Percentiles rank a stretch among this genome's conserved stretches.
These are phyloP conservation scores for Peltaster fructicola DNA, from an alignment of 2,329 filamentous ascomycete species.

Conservation along the genomic window DNA sequence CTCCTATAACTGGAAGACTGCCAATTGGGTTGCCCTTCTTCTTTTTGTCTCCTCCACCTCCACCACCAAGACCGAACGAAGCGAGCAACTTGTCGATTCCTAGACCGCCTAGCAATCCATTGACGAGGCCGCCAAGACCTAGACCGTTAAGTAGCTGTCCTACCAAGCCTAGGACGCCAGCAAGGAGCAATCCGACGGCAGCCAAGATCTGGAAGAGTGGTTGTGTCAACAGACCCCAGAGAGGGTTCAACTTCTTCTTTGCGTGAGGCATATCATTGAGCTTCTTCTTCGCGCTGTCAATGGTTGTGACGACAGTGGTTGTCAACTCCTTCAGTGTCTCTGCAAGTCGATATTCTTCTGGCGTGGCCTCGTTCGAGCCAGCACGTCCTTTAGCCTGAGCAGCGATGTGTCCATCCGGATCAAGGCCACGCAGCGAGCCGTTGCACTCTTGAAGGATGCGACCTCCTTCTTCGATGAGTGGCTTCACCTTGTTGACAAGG, in stretches of 20 bases:
- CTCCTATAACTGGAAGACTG: constrained; percentile 29
- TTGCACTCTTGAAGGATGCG: constrained; percentile 75
- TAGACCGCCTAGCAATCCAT: constrained; percentile 58
- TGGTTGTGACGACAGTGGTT: constrained; percentile 59
- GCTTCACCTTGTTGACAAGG: constrained; percentile 70
- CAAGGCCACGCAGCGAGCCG: constrained; percentile 68
- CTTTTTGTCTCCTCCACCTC: constrained; percentile 34
- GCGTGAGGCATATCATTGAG: constrained; percentile 83
- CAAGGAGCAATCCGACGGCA: constrained; percentile 66
- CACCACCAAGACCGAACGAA: constrained; percentile 46
- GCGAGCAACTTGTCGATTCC: constrained; percentile 60
- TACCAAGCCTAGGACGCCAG: constrained; percentile 69
- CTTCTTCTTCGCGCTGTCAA: constrained; percentile 76
- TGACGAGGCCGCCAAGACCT: constrained; percentile 65
- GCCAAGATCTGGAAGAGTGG: constrained; percentile 86
- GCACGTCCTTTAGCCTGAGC: constrained; percentile 70
- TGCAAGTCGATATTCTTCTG: constrained; percentile 71
- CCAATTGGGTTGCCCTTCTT: constrained; percentile 16
- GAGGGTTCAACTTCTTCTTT: constrained; percentile 84
- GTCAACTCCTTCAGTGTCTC: constrained; percentile 77
- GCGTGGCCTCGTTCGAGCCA: constrained; percentile 54
- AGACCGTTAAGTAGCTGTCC: constrained; percentile 60
- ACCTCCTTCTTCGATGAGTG: constrained; percentile 71
- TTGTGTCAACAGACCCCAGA: constrained; percentile 69
- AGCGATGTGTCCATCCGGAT: constrained; percentile 74